Percentiles rank a stretch among this genome's conserved stretches.
Evolutionary conservation across 2,329 filamentous ascomycete species (phyloP).

Genomic region (Hysterium pulicare): DNA sequence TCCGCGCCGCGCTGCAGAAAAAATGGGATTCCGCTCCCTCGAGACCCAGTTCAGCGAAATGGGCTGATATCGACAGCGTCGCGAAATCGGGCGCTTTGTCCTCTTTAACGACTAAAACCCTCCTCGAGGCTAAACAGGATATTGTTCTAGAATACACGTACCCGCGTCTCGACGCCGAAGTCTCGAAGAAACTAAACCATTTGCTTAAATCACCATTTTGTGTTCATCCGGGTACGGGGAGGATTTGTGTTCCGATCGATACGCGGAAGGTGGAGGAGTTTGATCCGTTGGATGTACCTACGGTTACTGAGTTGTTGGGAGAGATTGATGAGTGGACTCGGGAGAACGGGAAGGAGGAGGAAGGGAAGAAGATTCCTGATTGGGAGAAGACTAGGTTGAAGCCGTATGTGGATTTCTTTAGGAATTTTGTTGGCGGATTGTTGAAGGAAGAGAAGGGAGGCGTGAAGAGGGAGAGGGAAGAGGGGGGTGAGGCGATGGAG

Average conservation of each 20-base stretch:
- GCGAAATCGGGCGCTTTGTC: slow-evolving; percentile 73
- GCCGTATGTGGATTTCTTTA: slow-evolving; percentile 88
- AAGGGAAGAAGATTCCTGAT: slow-evolving; percentile 60
- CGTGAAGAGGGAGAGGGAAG: slow-evolving; percentile 55
- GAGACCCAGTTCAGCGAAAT: slow-evolving; percentile 75
- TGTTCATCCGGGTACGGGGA: slow-evolving; percentile 87
- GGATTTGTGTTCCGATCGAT: slow-evolving; percentile 95
- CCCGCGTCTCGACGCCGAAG: slow-evolving; percentile 91
- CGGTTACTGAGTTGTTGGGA: slow-evolving; percentile 72
- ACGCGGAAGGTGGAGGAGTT: slow-evolving; percentile 70
- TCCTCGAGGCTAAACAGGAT: slow-evolving; percentile 90
- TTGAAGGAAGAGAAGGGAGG: slow-evolving; percentile 66
- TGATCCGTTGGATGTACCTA: slow-evolving; percentile 84
- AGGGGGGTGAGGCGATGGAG: slow-evolving; percentile 58
- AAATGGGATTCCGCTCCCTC: slow-evolving; percentile 88
- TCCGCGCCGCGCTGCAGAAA: slow-evolving; percentile 75
- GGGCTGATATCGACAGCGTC: slow-evolving; percentile 86
- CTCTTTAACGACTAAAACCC: slow-evolving; percentile 66
- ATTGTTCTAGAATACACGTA: slow-evolving; percentile 98
- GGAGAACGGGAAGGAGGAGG: slow-evolving; percentile 39
- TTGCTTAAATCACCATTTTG: slow-evolving; percentile 97
- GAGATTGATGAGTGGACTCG: slow-evolving; percentile 82
- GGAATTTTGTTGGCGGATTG: slow-evolving; percentile 71
- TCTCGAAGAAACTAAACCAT: slow-evolving; percentile 97
- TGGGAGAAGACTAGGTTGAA: slow-evolving; percentile 97